A percentile compares a stretch with the other conserved stretches of the same genome.
Conservation (phyloP, 176 grass and related monocot genomes). For the Tuctoria greenei region DNA sequence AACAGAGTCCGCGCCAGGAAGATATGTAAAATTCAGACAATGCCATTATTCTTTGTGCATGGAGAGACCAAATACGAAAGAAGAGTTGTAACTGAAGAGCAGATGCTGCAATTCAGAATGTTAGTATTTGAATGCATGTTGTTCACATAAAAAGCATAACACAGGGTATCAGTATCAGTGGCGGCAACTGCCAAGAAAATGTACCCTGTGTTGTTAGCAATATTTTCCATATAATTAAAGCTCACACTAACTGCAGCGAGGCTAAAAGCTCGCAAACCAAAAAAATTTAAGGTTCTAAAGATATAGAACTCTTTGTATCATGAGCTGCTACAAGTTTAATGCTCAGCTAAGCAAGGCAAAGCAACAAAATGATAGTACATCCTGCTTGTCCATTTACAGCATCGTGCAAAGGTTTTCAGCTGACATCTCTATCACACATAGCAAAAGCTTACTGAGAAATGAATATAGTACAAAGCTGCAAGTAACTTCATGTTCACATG, state of each 20-base stretch:
- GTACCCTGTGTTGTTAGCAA: not conserved
- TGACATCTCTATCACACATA: not conserved
- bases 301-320: not conserved
- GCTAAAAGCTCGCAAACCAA: not conserved
- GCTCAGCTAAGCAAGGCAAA: not conserved
- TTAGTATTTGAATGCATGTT: not conserved
- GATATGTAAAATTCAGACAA: not conserved
- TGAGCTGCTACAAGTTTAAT: slow-evolving; percentile 19
- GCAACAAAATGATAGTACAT: slow-evolving; percentile 6
- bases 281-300: not conserved
- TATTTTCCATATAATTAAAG: not conserved
- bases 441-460: not conserved
- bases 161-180: not conserved
- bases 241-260: too few relatives aligned
- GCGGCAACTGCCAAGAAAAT: not conserved
- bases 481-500: slow-evolving; percentile 27
- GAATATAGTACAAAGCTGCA: not conserved
- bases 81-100: not conserved
- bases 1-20: not conserved
- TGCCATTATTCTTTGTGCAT: slow-evolving; percentile 8
- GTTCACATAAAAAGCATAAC: not conserved
- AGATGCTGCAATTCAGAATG: not conserved
- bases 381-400: slow-evolving; percentile 31
- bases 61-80: not conserved
- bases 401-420: not conserved